Base-by-base conservation (phyloP, 805 yeast genomes). In the Candida vaughaniae region DNA sequence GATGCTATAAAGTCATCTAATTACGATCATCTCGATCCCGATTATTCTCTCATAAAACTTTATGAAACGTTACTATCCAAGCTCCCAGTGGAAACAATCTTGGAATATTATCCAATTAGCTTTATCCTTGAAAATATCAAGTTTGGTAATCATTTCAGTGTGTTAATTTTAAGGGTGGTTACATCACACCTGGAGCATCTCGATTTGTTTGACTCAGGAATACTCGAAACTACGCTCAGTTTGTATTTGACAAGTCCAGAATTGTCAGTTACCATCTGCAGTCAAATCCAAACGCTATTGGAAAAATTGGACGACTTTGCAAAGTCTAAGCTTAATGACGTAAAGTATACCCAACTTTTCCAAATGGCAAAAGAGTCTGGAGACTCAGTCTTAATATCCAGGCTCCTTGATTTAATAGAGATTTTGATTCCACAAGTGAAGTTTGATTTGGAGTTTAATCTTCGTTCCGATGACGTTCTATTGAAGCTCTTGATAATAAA, bases 391-490 rank as follows among this genome's bases (percentile, higher is more conserved):
- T 25, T 43, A 18, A 20, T 38, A 2, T 12, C 35, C 3, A 31
- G 42, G n/a, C 32, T 23, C 16, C 16, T 45, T 22, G 42, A 33
- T 22, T 15, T 31, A n/a, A 34, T 41, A 1, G 25, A 19, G 5
- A n/a, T 36, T 5, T 18, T 39, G 23, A 10, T 29, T 18, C 41
- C 42, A 1, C 9, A 12, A 16, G 43, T 43, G 2, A 15, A 35
- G 3, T 40, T 38, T 22, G 35, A 35, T 15, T 22, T 30, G 16
- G 33, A 7, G 7, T 36, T 38, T 19, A 19, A 35, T 25, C 23
- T 40, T 23, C 33, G 34, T 27, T 38, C 46, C 2, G 53, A 53
- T 23, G 66, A 61, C 37, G 55, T 57, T 1, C 49, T 63, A 25
- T 52, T 51, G 27, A 49, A 45, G n/a, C 45, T 55, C 6, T 39